These are phyloP conservation scores for Pichia inconspicua DNA, from an alignment of 1,139 yeast species.

Conservation along the genomic window DNA sequence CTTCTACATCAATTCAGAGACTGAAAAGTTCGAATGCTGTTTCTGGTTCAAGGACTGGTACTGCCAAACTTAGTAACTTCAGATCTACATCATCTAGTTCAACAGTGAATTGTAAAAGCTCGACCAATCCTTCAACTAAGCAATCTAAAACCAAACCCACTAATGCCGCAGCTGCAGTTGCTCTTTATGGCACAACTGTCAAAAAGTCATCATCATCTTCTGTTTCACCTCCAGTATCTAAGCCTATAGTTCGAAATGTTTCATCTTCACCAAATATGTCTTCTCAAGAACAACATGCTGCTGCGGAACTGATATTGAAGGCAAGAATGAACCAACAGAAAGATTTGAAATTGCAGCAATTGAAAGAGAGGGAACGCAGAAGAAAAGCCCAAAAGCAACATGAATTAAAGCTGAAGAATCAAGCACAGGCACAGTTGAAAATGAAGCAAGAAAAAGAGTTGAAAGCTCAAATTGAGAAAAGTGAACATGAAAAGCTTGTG, in stretches of 20 bases:
- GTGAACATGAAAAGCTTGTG: background rate
- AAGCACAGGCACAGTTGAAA: background rate
- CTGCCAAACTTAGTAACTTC: background rate
- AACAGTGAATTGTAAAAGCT: background rate
- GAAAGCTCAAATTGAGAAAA: background rate
- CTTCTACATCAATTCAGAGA: slow-evolving; percentile 8
- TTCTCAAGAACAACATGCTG: slow-evolving; percentile 2
- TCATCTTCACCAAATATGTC: background rate
- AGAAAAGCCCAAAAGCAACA: background rate
- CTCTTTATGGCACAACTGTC: slow-evolving; percentile 12
- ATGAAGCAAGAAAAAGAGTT: background rate
- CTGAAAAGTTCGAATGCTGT: slow-evolving; percentile 2
- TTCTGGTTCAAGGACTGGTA: background rate
- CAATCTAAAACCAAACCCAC: slow-evolving; percentile 11
- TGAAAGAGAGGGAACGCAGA: background rate
- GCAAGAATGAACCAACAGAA: slow-evolving; percentile 3
- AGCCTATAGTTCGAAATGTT: background rate
- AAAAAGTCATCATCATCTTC: background rate
- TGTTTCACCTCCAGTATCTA: background rate
- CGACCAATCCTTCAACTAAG: background rate
- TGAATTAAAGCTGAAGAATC: background rate
- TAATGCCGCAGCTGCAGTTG: slow-evolving; percentile 18
- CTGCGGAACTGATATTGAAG: slow-evolving; percentile 11
- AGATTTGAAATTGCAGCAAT: background rate
- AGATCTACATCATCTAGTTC: slow-evolving; percentile 7